phyloP scores from a whole-genome alignment of 2,329 filamentous ascomycete genomes.

The Ceratocystis variospora region DNA sequence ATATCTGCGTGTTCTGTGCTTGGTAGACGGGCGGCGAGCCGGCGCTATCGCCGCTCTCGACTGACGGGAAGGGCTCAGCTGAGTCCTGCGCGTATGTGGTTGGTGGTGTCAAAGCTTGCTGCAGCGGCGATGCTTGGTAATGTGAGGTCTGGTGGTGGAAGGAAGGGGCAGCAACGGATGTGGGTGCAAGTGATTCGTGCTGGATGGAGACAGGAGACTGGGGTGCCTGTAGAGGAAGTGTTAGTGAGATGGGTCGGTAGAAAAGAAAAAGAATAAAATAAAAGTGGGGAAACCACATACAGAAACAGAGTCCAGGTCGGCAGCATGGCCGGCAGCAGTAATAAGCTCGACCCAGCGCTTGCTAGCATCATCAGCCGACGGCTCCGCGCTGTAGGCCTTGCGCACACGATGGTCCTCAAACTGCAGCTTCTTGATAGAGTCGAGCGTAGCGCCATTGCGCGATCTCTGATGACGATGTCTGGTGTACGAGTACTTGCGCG shows the following conservation, averaged over 20 bases:
- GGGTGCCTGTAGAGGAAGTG: conserved; percentile 36
- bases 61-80: conserved; percentile 73
- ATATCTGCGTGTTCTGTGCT: conserved; percentile 70
- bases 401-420: conserved; percentile 49
- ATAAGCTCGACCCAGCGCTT: conserved; percentile 96
- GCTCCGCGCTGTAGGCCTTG: conserved; percentile 79
- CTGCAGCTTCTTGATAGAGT: conserved; percentile 23
- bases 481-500: conserved; percentile 74
- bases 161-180: conserved; percentile 43
- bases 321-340: conserved; percentile 59
- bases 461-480: conserved; percentile 66
- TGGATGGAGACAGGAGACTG: conserved; percentile 52
- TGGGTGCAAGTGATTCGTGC: conserved; percentile 44
- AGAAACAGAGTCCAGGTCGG: conserved; percentile 81
- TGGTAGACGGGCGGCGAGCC: conserved; percentile 62
- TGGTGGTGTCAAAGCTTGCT: conserved; percentile 80
- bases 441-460: background rate
- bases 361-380: conserved; percentile 58
- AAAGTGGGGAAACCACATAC: conserved; percentile 39
- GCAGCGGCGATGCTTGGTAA: conserved; percentile 80
- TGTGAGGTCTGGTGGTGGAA: conserved; percentile 41
- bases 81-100: conserved; percentile 47
- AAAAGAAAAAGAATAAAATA: background rate
- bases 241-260: conserved; percentile 1
- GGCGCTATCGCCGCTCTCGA: conserved; percentile 62